Evolutionary conservation across 2,329 filamentous ascomycete genomes (phyloP), one percentile per base, ranked within the genome.

Genomic region (Clonostachys byssicola): DNA sequence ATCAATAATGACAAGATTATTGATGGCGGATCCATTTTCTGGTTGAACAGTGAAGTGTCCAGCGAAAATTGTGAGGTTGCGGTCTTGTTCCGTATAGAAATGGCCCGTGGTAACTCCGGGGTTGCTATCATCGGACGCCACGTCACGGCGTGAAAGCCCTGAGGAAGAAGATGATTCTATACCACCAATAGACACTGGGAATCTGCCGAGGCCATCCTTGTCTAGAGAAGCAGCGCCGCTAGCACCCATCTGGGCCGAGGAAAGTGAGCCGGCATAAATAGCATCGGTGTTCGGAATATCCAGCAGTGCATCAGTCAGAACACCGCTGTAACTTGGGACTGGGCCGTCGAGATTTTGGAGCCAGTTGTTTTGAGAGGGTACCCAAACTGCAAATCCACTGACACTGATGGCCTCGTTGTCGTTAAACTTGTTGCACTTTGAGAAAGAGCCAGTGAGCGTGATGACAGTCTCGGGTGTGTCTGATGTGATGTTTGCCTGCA

Each of bases 321-420:
- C 71, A 36, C 94, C 95, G 49, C 77, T 76, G 56, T 95, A 79
- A 7, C 80, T 74, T 47, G 88, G 83, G 34, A 83, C 76, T 8
- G 79, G 69, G 7, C 81, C 71, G 35, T 83, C 66, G 16, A 96
- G 70, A 55, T 95, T 94, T 60, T 90, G 83, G 14, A 99, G 74
- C 94, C 94, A 99, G 61, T 94, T 94, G 49, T 76, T 78, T 51
- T 79, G 75, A 5, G 91, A 95, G 4, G 89, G 89, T 8, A 97
- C 86, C 94, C 94, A 99, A 36, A 97, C 75, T 13, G 90, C 92
- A 58, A 99, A 90, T 3, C 92, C 91, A 44, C 81, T 67, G 1
- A 84, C 87, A 9, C 77, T 58, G 30, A 85, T 75, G 10, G 82
- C 78, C 7, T 75, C 64, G 54, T 85, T 85, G 52, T 74, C 73